Base-by-base conservation (phyloP, 2,329 filamentous ascomycete species). In the Chaetomium globosum region DNA sequence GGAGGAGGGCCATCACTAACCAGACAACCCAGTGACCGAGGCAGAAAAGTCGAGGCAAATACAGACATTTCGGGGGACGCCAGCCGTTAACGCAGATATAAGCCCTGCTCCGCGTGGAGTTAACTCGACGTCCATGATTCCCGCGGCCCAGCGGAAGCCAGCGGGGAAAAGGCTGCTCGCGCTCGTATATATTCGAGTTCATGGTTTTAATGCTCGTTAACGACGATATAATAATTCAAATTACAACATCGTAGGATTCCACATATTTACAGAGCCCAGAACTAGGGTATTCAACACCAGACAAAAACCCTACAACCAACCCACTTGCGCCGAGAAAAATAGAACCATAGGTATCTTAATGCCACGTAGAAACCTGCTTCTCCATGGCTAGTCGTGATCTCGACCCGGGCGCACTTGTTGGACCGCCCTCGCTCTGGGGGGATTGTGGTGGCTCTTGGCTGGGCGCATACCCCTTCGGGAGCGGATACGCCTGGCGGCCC, bases 381-480 rank as follows among this genome's bases (percentile, higher is more conserved):
- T 62, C 21, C 53, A 48, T 39, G 48, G 48, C 39, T 3, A 78
- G 78, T 64, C 78, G 79, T 53, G 77, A 77, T 28, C 54, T 23
- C 2, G 23, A 21, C 31, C 28, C 53, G 4, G 60, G 30, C 12
- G 46, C 30, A 19, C 26, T 28, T 16, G 8, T 12, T 26, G 23
- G 21, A 7, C 61, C 49, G n/a, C 55, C 36, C 56, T 79, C 77
- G 61, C 80, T 75, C 55, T 77, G 72, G 62, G 84, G 80, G 48
- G 79, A 75, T 23, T 76, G 75, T 16, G 39, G 16, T 43, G 39
- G 39, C 68, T 81, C 77, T 67, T 78, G 79, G 66, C 79, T 80
- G 65, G 79, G 73, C 1, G 77, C 65, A 65, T 79, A 77, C 39
- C 75, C 78, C 23, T 73, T 69, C 8, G 73, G 30, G 12, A 66